A percentile compares a stretch with the other conserved stretches of the same genome.
phyloP scores from a whole-genome alignment of 495 filamentous ascomycete genomes.

The Oleoguttula mirabilis region DNA sequence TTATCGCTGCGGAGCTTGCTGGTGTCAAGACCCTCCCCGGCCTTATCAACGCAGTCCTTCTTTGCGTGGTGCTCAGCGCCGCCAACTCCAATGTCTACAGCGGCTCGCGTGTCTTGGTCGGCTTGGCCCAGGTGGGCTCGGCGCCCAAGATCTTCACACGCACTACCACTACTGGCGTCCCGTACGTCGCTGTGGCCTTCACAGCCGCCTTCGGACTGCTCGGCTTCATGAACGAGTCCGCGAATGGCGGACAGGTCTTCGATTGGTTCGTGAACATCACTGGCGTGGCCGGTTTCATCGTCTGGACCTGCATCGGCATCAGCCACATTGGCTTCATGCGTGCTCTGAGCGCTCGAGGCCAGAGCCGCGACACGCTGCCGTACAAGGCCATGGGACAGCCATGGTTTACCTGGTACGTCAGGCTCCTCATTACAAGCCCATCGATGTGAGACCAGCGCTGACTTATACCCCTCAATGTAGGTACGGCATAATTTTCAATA shows the following conservation, averaged over 20 bases:
- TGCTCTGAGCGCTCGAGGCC: conserved; percentile 42
- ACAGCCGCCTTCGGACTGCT: conserved; percentile 45
- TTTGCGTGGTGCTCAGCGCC: conserved; percentile 54
- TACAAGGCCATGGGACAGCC: conserved; percentile 51
- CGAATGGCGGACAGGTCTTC: conserved; percentile 34
- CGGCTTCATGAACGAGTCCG: conserved; percentile 48
- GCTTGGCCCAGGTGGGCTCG: conserved; percentile 50
- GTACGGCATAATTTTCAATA: conserved; percentile 54
- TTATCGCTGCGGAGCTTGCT: conserved; percentile 50
- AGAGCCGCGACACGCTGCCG: conserved; percentile 43
- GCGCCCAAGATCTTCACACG: conserved; percentile 48
- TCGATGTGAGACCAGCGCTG: too few relatives aligned
- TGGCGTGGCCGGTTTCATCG: conserved; percentile 37
- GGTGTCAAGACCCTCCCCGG: conserved; percentile 53
- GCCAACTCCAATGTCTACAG: conserved; percentile 76
- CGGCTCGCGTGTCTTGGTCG: conserved; percentile 65
- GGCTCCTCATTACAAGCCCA: conserved; percentile 55
- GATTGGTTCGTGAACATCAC: conserved; percentile 33
- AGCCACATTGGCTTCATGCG: conserved; percentile 45
- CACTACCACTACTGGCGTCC: conserved; percentile 47
- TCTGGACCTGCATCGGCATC: conserved; percentile 31
- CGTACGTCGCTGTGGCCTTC: conserved; percentile 44
- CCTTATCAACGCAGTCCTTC: conserved; percentile 65
- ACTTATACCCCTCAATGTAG: too few relatives aligned
- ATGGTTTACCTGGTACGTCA: conserved; percentile 42